Evolutionary conservation across 371 early-diverging fungal species (phyloP).

Genomic region (Mortierella sp.): DNA sequence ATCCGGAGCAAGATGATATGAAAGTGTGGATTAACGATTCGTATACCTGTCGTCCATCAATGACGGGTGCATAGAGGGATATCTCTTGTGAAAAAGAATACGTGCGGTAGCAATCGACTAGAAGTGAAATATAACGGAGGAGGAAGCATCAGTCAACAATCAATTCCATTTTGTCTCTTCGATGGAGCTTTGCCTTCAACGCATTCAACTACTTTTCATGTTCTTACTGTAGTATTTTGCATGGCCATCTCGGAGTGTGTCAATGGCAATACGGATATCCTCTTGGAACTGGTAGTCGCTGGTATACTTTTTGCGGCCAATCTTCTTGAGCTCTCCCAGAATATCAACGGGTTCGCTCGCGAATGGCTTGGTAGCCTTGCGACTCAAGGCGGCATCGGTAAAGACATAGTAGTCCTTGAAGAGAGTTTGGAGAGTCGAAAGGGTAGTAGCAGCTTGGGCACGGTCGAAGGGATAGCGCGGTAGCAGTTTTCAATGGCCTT

Average conservation of each 20-base stretch:
- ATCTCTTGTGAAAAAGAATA: conserved; percentile 19
- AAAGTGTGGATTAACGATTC: neutral
- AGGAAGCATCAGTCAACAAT: neutral
- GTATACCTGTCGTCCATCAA: conserved; percentile 39
- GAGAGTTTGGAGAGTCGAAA: conserved; percentile 7
- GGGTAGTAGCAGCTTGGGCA: neutral
- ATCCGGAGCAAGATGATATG: too few relatives aligned
- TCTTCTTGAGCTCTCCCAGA: conserved; percentile 7
- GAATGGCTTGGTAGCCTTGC: conserved; percentile 22
- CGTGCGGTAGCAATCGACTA: conserved; percentile 28
- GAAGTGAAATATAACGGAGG: too few relatives aligned
- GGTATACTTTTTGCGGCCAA: conserved; percentile 13
- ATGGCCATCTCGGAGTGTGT: conserved; percentile 26
- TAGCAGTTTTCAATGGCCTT: conserved; percentile 16
- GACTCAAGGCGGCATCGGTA: conserved; percentile 29
- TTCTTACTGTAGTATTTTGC: conserved; percentile 24
- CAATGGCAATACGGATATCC: neutral
- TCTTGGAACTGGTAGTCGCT: conserved; percentile 34
- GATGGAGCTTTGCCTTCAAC: too few relatives aligned
- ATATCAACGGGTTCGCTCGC: conserved; percentile 24
- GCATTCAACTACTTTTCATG: too few relatives aligned
- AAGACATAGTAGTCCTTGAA: conserved; percentile 34
- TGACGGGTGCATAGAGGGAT: conserved; percentile 27
- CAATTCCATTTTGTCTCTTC: neutral
- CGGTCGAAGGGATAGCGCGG: conserved; percentile 18